These are phyloP conservation scores for Glycine tomentella DNA, from an alignment of 306 rosid genomes.

Conservation along the genomic window DNA sequence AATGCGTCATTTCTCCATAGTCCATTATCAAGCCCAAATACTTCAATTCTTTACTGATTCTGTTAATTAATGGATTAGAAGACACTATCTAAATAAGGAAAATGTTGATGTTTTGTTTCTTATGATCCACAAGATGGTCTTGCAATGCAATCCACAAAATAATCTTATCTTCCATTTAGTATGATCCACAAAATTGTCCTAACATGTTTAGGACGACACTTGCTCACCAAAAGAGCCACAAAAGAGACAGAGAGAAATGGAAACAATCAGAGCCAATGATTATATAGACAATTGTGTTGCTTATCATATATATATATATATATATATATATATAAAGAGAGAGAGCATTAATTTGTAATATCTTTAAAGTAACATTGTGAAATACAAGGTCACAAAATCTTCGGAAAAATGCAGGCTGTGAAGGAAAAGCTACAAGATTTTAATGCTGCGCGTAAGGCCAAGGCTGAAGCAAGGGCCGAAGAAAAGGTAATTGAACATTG, in stretches of 20 bases:
- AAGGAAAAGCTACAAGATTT: conserved; percentile 69
- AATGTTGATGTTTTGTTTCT: background rate
- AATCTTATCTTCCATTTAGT: background rate
- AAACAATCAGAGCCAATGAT: conserved; percentile 23
- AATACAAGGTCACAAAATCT: background rate
- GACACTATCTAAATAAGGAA: background rate
- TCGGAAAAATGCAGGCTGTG: conserved; percentile 69
- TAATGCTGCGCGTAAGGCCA: conserved; percentile 63
- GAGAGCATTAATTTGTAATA: background rate
- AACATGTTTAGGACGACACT: conserved; percentile 14
- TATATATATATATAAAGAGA: too few species aligned
- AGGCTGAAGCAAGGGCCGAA: conserved; percentile 73
- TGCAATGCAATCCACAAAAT: background rate
- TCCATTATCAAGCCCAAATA: background rate
- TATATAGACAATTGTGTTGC: background rate
- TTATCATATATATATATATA: background rate
- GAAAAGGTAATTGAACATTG: conserved; percentile 59
- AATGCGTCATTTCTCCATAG: too few species aligned
- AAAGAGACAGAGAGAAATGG: conserved; percentile 34
- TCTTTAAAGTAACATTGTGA: background rate
- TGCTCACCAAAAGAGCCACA: conserved; percentile 28
- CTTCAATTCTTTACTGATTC: background rate
- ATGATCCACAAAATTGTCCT: conserved; percentile 28
- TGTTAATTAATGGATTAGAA: background rate
- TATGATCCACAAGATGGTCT: conserved; percentile 1